Evolutionary conservation across 441 rosid species (phyloP).

Genomic region (Brassica balearica): DNA sequence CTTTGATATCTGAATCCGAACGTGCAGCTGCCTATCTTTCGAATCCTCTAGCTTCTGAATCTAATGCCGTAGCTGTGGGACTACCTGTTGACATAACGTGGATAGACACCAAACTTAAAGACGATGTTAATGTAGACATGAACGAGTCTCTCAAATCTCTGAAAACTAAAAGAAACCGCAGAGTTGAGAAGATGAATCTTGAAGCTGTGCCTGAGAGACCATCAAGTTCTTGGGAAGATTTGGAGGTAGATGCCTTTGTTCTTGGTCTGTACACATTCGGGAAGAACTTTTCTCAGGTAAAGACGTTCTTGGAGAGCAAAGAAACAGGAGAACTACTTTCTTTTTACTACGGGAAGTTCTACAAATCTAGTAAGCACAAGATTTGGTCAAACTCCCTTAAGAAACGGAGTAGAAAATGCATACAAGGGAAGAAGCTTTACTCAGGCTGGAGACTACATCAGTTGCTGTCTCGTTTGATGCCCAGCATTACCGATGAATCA

Average conservation of each 20-base stretch:
- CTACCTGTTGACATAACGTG: conserved; percentile 58
- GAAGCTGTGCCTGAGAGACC: conserved; percentile 54
- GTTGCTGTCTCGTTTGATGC: conserved; percentile 65
- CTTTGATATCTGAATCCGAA: conserved; percentile 45
- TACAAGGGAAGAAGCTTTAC: conserved; percentile 64
- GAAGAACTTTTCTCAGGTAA: conserved; percentile 58
- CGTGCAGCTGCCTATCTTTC: conserved; percentile 36
- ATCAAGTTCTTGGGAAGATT: conserved; percentile 53
- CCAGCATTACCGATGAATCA: conserved; percentile 45
- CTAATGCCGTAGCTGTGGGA: conserved; percentile 48
- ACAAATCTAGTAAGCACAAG: conserved; percentile 51
- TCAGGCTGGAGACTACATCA: conserved; percentile 69
- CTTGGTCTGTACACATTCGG: conserved; percentile 77
- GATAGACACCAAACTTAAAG: conserved; percentile 41
- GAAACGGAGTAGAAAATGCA: conserved; percentile 51
- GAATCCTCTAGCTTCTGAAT: conserved; percentile 46
- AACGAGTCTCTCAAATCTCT: conserved; percentile 46
- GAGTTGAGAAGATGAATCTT: conserved; percentile 25
- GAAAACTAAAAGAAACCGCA: conserved; percentile 46
- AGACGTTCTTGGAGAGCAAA: conserved; percentile 58
- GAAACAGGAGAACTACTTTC: conserved; percentile 63
- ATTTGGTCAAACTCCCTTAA: conserved; percentile 63
- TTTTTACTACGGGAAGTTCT: conserved; percentile 74
- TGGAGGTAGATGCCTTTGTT: conserved; percentile 59
- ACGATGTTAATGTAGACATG: conserved; percentile 40